Evolutionary conservation across 2,329 filamentous ascomycete species (phyloP), one percentile per base, ranked within the genome.

Genomic region (Pseudogymnoascus sp.): DNA sequence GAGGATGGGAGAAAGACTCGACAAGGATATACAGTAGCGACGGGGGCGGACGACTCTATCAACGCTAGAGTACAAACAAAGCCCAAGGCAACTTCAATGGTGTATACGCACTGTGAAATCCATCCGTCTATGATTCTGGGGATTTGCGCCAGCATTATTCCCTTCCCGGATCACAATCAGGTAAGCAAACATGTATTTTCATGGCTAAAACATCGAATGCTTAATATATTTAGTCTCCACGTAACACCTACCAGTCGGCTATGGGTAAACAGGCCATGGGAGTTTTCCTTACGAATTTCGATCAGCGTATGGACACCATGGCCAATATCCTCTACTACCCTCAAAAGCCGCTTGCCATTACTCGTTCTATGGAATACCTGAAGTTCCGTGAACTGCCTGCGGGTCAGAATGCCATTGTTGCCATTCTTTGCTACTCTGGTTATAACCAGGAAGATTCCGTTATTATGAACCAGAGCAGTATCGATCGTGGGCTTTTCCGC

Each of bases 261-360:
- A 99, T 99, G 95, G 95, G 96, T 81, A 99, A 99, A 79, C 95
- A 99, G 84, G 95, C 95, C 66, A 99, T 99, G 96, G 95, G 96
- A 73, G 93, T 97, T 71, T 97, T 96, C 80, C 82, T 99, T 63
- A 99, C 96, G 11, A 99, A 99, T 75, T 99, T 96, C 76, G 88
- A 91, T 42, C 87, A 93, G 66, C 92, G 95, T 67, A 97, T 99
- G 93, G 95, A 99, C 73, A 99, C 95, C 4, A 99, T 99, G 95
- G 90, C 93, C 70, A 99, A 99, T 71, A 96, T 99, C 74, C 85
- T 99, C 3, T 99, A 99, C 78, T 99, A 99, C 72, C 95, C 95
- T 0, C 95, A 99, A 77, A 99, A 99, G 76, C 95, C 95, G 7
- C 83, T 99, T 61, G 95, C 92, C 0, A 97, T 93, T 1, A 99